phyloP scores from a whole-genome alignment of 495 filamentous ascomycete genomes.

The Penicillium cataractarum region DNA sequence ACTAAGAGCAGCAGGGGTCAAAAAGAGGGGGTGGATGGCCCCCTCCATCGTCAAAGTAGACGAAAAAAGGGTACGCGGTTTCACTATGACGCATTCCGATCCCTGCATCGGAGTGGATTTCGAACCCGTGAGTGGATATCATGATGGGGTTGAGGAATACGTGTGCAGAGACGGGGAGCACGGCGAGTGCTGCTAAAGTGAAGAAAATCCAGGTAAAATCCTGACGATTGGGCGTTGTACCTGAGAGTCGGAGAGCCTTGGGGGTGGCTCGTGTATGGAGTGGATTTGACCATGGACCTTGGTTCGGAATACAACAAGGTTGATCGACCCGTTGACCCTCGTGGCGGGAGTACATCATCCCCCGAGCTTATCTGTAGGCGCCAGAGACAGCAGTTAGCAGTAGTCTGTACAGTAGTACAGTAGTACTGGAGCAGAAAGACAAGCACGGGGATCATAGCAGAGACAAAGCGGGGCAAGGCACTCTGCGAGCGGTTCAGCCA shows the following conservation, averaged over 20 bases:
- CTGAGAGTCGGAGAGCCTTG: conserved; percentile 1
- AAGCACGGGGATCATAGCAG: not conserved
- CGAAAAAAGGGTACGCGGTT: conserved; percentile 18
- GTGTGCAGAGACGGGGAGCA: not conserved
- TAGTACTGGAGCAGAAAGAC: not conserved
- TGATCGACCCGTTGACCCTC: conserved; percentile 39
- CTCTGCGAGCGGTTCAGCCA: not conserved
- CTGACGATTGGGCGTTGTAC: not conserved
- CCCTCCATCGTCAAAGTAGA: conserved; percentile 14
- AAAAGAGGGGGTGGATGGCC: conserved; percentile 29
- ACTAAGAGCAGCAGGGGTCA: conserved; percentile 27
- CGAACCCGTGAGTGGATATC: conserved; percentile 18
- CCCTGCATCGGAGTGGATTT: conserved; percentile 31
- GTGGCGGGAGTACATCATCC: conserved; percentile 21
- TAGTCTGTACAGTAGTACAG: not conserved
- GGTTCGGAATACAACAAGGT: conserved; percentile 27
- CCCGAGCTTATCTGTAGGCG: conserved; percentile 24
- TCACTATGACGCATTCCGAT: conserved; percentile 26
- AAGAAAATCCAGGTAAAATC: not conserved
- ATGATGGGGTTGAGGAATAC: conserved; percentile 5
- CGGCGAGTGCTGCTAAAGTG: not conserved
- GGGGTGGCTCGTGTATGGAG: not conserved
- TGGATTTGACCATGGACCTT: conserved; percentile 4
- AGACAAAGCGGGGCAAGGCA: not conserved
- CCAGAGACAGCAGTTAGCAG: too few relatives aligned